phyloP scores from a whole-genome alignment of 495 filamentous ascomycete genomes.

The Aspergillus avenaceus region DNA sequence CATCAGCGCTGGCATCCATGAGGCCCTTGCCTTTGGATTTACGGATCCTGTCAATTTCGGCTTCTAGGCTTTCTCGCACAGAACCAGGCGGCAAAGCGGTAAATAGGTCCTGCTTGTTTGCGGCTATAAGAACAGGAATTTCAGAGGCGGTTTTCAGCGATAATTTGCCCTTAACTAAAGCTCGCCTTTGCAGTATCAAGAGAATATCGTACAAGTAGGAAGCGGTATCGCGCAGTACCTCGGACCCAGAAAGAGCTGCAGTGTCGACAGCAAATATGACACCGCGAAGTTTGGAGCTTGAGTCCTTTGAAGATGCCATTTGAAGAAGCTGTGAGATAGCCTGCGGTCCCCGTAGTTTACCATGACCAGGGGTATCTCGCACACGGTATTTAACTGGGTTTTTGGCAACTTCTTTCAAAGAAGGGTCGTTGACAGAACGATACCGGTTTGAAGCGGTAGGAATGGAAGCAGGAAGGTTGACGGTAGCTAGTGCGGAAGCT shows the following conservation, averaged over 20 bases:
- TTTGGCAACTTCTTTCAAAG: conserved; percentile 57
- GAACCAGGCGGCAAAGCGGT: conserved; percentile 80
- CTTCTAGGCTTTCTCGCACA: conserved; percentile 71
- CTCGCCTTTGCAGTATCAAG: conserved; percentile 72
- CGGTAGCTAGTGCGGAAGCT: conserved; percentile 64
- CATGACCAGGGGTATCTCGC: conserved; percentile 89
- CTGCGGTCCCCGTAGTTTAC: conserved; percentile 71
- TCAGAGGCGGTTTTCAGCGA: conserved; percentile 56
- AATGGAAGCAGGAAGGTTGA: conserved; percentile 63
- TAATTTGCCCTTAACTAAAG: conserved; percentile 44
- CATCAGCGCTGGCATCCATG: conserved; percentile 56
- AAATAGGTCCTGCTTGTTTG: conserved; percentile 94
- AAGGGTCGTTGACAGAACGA: conserved; percentile 66
- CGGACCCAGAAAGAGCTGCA: conserved; percentile 60
- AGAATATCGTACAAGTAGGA: conserved; percentile 86
- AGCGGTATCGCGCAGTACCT: conserved; percentile 55
- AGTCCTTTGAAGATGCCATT: conserved; percentile 44
- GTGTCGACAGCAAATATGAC: conserved; percentile 87
- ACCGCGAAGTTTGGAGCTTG: conserved; percentile 59
- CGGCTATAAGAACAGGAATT: conserved; percentile 76
- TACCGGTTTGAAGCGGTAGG: conserved; percentile 62
- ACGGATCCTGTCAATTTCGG: conserved; percentile 77
- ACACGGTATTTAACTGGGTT: conserved; percentile 77
- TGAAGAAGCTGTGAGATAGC: conserved; percentile 34
- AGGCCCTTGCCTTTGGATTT: conserved; percentile 74